Conservation (phyloP, 768 basidiomycete species). For the Naematelia aurantialba region DNA sequence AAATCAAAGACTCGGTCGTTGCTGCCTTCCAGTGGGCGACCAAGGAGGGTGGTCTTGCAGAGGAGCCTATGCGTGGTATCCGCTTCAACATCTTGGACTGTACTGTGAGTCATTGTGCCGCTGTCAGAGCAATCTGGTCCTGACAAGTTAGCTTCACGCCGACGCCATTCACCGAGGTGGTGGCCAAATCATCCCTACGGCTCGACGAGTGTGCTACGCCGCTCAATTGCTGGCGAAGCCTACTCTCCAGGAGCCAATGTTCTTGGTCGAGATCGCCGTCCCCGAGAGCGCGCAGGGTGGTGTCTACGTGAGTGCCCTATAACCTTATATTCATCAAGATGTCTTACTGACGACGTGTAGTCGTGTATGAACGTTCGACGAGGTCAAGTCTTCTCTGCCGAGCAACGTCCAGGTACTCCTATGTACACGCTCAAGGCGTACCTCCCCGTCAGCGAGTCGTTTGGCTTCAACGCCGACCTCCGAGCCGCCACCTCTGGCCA, state of each 20-base stretch:
- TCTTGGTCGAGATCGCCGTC: slow-evolving; percentile 98
- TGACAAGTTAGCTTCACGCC: slow-evolving; percentile 69
- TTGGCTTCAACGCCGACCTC: slow-evolving; percentile 96
- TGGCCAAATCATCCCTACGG: slow-evolving; percentile 94
- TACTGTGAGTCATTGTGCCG: slow-evolving; percentile 56
- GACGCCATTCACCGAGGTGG: slow-evolving; percentile 99
- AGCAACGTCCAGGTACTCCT: slow-evolving; percentile 93
- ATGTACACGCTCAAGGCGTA: slow-evolving; percentile 92
- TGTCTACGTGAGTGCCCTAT: slow-evolving; percentile 63
- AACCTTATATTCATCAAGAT: slow-evolving; percentile 4
- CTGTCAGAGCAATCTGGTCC: not conserved
- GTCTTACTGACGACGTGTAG: slow-evolving; percentile 11
- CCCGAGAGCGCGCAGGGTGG: slow-evolving; percentile 96
- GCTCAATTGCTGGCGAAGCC: slow-evolving; percentile 88
- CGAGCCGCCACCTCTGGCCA: slow-evolving; percentile 89
- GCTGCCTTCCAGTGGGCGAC: slow-evolving; percentile 99
- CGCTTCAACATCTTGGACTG: slow-evolving; percentile 95
- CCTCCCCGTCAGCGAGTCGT: slow-evolving; percentile 54
- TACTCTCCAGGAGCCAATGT: slow-evolving; percentile 91
- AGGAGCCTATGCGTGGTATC: slow-evolving; percentile 98
- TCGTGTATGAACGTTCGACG: slow-evolving; percentile 76
- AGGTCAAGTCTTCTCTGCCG: slow-evolving; percentile 97
- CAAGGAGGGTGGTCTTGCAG: slow-evolving; percentile 93
- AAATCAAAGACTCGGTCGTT: slow-evolving; percentile 99
- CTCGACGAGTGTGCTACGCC: slow-evolving; percentile 93